phyloP scores from a whole-genome alignment of 345 rosid species.

The Hypericum perforatum region DNA sequence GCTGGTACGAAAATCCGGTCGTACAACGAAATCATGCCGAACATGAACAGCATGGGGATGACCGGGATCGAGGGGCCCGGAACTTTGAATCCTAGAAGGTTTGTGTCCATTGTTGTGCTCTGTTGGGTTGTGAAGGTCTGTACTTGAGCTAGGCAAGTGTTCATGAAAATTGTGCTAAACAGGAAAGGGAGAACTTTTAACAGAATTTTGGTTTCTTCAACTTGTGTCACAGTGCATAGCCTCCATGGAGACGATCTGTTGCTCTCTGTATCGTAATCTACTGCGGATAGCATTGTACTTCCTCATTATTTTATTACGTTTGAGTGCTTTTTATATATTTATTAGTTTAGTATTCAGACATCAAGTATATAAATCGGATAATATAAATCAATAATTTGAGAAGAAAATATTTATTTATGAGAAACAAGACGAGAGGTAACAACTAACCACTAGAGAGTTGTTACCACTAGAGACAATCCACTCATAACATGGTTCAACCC shows the following conservation, averaged over 20 bases:
- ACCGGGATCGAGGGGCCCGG: conserved; percentile 50
- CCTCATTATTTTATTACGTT: too few species aligned
- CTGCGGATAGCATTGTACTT: too few species aligned
- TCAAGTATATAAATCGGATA: too few species aligned
- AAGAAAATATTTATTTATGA: too few species aligned
- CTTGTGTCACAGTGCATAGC: conserved; percentile 47
- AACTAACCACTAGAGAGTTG: too few species aligned
- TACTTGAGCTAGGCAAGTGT: conserved; percentile 62
- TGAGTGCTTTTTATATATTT: too few species aligned
- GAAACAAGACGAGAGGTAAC: too few species aligned
- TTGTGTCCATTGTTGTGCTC: conserved; percentile 47
- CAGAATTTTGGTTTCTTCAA: conserved; percentile 55
- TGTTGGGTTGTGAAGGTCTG: conserved; percentile 53
- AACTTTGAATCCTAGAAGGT: conserved; percentile 29
- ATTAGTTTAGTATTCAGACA: too few species aligned
- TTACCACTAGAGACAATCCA: too few species aligned
- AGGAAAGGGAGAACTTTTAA: conserved; percentile 48
- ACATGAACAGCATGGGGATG: conserved; percentile 43
- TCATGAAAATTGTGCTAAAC: conserved; percentile 55
- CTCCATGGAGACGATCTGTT: conserved; percentile 35
- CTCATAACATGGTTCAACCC: too few species aligned
- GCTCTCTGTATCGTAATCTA: neutral
- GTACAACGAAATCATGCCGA: conserved; percentile 36
- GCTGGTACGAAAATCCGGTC: conserved; percentile 45
- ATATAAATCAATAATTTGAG: too few species aligned